phyloP scores from a whole-genome alignment of 306 rosid species.

The Arachis stenosperma region DNA sequence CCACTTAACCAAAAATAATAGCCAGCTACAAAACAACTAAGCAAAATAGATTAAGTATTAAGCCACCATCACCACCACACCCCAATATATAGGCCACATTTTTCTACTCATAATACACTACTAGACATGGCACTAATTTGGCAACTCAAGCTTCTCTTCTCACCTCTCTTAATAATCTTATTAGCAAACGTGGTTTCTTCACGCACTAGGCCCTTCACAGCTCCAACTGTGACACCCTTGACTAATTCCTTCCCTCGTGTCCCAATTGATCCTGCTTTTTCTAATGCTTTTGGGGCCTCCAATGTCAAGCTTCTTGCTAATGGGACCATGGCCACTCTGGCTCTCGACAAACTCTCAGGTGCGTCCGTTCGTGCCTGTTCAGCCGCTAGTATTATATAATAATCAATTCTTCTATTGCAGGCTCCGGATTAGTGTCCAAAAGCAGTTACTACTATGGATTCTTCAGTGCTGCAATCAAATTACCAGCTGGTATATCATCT shows the following conservation, averaged over 20 bases:
- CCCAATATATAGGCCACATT: slow-evolving; percentile 48
- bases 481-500: slow-evolving; percentile 83
- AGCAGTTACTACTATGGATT: slow-evolving; percentile 74
- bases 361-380: not conserved
- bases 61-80: slow-evolving; percentile 38
- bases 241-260: slow-evolving; percentile 74
- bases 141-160: slow-evolving; percentile 41
- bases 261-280: slow-evolving; percentile 52
- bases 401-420: slow-evolving; percentile 31
- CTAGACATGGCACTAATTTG: slow-evolving; percentile 55
- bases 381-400: no score
- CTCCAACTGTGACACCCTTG: slow-evolving; percentile 67
- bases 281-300: slow-evolving; percentile 64
- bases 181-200: slow-evolving; percentile 53
- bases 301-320: slow-evolving; percentile 62
- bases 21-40: slow-evolving; percentile 92
- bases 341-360: slow-evolving; percentile 86
- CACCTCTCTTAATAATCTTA: slow-evolving; percentile 47
- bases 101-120: slow-evolving; percentile 20
- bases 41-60: slow-evolving; percentile 45
- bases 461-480: slow-evolving; percentile 94
- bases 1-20: slow-evolving; percentile 50
- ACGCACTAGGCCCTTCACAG: slow-evolving; percentile 50
- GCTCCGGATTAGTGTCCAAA: slow-evolving; percentile 77
- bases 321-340: slow-evolving; percentile 79